These are phyloP conservation scores for Luffa aegyptiaca DNA, from an alignment of 306 rosid genomes.

Conservation along the genomic window DNA sequence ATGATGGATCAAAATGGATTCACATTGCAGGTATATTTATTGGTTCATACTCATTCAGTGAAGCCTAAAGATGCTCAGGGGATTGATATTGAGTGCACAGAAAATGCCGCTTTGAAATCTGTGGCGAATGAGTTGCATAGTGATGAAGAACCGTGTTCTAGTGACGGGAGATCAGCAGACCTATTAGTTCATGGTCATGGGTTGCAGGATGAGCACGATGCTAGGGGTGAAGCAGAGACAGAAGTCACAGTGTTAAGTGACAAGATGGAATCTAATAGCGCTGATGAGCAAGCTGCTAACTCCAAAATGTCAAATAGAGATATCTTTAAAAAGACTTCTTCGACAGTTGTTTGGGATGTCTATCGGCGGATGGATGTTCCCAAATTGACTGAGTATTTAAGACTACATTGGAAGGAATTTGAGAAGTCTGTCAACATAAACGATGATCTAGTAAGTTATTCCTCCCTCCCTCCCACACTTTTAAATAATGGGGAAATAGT, in stretches of 20 bases:
- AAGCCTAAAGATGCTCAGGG: constrained; percentile 45
- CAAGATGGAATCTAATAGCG: constrained; percentile 27
- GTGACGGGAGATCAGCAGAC: constrained; percentile 34
- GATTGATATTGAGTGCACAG: constrained; percentile 29
- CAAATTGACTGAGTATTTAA: constrained; percentile 60
- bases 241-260: constrained; percentile 27
- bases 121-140: constrained; percentile 32
- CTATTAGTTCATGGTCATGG: constrained; percentile 24
- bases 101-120: constrained; percentile 25
- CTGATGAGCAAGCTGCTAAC: constrained; percentile 23
- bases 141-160: constrained; percentile 32
- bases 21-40: constrained; percentile 64
- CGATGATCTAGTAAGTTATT: constrained; percentile 44
- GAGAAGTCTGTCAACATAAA: constrained; percentile 29
- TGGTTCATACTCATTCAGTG: constrained; percentile 68
- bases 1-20: constrained; percentile 18
- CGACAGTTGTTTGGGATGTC: constrained; percentile 85
- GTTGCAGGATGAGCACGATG: constrained; percentile 25
- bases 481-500: not conserved
- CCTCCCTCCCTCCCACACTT: not conserved
- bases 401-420: constrained; percentile 48
- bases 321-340: constrained; percentile 30
- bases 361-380: constrained; percentile 67
- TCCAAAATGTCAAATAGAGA: constrained; percentile 29
- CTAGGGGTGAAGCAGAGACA: constrained; percentile 33